Conservation (phyloP, 805 yeast genomes). For the Candida endomychidarum region DNA sequence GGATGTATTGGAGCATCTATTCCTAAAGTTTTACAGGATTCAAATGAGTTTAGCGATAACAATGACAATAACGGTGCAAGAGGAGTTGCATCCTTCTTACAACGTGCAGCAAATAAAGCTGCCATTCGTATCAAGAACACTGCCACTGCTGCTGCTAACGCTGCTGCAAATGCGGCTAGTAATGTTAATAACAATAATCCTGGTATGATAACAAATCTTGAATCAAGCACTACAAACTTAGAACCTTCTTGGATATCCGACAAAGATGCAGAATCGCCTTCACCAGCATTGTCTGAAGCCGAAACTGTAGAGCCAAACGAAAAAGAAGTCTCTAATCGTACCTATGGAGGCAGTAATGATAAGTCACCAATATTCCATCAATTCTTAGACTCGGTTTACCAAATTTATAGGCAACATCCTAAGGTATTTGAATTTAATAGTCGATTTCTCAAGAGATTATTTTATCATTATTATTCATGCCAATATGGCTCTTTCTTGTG, state of each 20-base stretch:
- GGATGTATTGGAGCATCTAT: constrained; percentile 44
- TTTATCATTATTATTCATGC: constrained; percentile 88
- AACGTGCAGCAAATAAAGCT: constrained; percentile 43
- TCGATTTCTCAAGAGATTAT: constrained; percentile 75
- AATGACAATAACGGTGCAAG: constrained; percentile 20
- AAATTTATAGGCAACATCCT: constrained; percentile 70
- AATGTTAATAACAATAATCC: constrained; percentile 11
- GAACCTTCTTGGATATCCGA: constrained; percentile 5
- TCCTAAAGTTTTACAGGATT: constrained; percentile 15
- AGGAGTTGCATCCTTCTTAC: constrained; percentile 36
- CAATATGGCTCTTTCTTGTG: constrained; percentile 90
- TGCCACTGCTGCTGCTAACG: constrained; percentile 26
- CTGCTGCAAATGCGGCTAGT: constrained; percentile 10
- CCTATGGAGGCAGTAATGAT: constrained; percentile 39
- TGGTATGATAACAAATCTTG: constrained; percentile 6
- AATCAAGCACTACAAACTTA: constrained; percentile 19
- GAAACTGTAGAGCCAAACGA: background rate
- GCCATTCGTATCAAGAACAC: constrained; percentile 41
- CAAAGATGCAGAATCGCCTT: constrained; percentile 1
- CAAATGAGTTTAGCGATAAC: constrained; percentile 10
- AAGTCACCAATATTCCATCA: constrained; percentile 91
- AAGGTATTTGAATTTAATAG: constrained; percentile 82
- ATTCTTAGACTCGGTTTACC: constrained; percentile 87
- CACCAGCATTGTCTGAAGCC: constrained; percentile 2
- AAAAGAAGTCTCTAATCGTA: constrained; percentile 7